Evolutionary conservation across 805 yeast species (phyloP).

Genomic region (Wickerhamomyces silvicola): DNA sequence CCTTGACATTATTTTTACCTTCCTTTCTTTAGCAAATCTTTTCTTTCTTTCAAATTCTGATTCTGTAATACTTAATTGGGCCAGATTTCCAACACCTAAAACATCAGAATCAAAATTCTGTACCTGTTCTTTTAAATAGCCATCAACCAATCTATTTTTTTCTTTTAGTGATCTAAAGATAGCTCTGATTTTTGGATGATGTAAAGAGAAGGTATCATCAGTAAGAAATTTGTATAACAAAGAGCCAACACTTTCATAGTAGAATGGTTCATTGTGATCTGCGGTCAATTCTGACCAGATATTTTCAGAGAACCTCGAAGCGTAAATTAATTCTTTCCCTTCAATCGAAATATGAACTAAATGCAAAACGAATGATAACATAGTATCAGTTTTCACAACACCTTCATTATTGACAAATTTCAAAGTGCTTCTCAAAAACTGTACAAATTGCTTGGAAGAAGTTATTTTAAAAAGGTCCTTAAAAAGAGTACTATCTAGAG

Average conservation of each 20-base stretch:
- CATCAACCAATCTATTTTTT: slow-evolving; percentile 25
- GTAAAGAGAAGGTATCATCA: slow-evolving; percentile 33
- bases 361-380: slow-evolving; percentile 56
- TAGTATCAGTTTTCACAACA: slow-evolving; percentile 44
- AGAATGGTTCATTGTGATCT: slow-evolving; percentile 31
- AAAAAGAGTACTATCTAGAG: slow-evolving; percentile 33
- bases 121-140: slow-evolving; percentile 29
- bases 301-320: slow-evolving; percentile 23
- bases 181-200: slow-evolving; percentile 51
- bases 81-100: slow-evolving; percentile 4
- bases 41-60: slow-evolving; percentile 53
- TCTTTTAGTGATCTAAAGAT: slow-evolving; percentile 34
- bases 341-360: slow-evolving; percentile 55
- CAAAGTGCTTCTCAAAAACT: slow-evolving; percentile 46
- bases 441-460: slow-evolving; percentile 44
- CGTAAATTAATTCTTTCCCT: slow-evolving; percentile 26
- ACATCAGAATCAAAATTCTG: slow-evolving; percentile 25
- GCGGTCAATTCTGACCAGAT: slow-evolving; percentile 30
- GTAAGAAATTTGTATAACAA: slow-evolving; percentile 35
- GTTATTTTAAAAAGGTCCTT: slow-evolving; percentile 44
- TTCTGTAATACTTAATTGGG: slow-evolving; percentile 3
- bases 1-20: slow-evolving; percentile 65
- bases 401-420: slow-evolving; percentile 27
- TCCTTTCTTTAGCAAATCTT: slow-evolving; percentile 61
- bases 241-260: slow-evolving; percentile 33